Percentiles rank a stretch among this genome's conserved stretches.
Evolutionary conservation across 441 rosid genomes (phyloP).

Genomic region (Syzygium syzygioides): DNA sequence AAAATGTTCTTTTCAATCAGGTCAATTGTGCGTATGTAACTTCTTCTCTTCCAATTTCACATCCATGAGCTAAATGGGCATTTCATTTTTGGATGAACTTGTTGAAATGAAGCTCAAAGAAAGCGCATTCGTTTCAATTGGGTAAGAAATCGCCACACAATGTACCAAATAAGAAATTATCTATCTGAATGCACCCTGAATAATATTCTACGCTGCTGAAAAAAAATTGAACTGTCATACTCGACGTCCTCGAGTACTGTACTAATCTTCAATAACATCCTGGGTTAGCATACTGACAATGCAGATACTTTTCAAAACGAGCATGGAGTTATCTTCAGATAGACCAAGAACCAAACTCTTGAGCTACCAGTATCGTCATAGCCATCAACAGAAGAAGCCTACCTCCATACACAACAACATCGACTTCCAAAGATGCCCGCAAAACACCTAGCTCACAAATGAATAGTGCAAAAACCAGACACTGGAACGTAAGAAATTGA

Average conservation of each 20-base stretch:
- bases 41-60: background rate
- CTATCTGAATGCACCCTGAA: background rate
- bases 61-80: background rate
- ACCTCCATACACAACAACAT: conserved; percentile 93
- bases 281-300: background rate
- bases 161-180: background rate
- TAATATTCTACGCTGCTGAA: background rate
- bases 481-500: background rate
- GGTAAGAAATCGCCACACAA: background rate
- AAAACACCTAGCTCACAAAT: conserved; percentile 1
- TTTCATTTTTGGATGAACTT: background rate
- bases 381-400: conserved; percentile 1
- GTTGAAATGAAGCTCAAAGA: background rate
- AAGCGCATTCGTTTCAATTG: background rate
- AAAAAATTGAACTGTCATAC: background rate
- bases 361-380: too few species aligned
- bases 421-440: conserved; percentile 78
- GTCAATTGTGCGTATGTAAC: background rate
- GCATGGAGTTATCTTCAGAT: background rate
- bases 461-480: background rate
- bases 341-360: background rate
- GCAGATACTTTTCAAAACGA: background rate
- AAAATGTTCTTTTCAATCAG: background rate
- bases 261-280: background rate
- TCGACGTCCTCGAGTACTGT: background rate